Evolutionary conservation across 75 land plant species (phyloP).

Genomic region (Pinus albicaulis): DNA sequence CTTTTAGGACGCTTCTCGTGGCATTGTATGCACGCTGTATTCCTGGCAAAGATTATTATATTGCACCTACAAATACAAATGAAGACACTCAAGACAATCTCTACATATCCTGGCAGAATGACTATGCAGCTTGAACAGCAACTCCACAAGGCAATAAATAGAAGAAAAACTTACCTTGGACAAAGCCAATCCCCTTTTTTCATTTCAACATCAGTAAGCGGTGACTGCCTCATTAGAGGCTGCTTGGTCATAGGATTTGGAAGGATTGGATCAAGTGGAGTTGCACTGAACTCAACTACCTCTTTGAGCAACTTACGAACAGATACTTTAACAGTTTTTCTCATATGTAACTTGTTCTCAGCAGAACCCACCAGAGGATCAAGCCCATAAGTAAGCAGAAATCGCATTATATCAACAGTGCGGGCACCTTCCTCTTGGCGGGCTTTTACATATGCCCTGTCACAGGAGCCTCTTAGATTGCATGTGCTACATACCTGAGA

Average conservation of each 20-base stretch:
- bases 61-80: conserved; percentile 49
- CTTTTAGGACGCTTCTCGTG: conserved; percentile 41
- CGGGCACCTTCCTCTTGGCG: conserved; percentile 48
- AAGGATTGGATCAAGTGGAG: conserved; percentile 49
- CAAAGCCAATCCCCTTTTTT: conserved; percentile 81
- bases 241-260: conserved; percentile 29
- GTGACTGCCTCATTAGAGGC: conserved; percentile 3
- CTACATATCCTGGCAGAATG: background rate
- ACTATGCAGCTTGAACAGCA: background rate
- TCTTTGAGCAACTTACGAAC: conserved; percentile 58
- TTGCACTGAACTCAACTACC: conserved; percentile 56
- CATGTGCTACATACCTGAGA: conserved; percentile 85
- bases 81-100: background rate
- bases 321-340: conserved; percentile 33
- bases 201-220: conserved; percentile 32
- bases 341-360: conserved; percentile 25
- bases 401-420: conserved; percentile 74
- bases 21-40: conserved; percentile 59
- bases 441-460: conserved; percentile 63
- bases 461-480: conserved; percentile 71
- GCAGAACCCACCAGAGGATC: conserved; percentile 36
- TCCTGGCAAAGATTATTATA: conserved; percentile 72
- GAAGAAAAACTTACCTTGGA: conserved; percentile 45
- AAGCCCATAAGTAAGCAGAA: conserved; percentile 63
- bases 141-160: conserved; percentile 7